These are phyloP conservation scores for Metschnikowia peoriensis DNA, from an alignment of 805 yeast species.

Conservation along the genomic window DNA sequence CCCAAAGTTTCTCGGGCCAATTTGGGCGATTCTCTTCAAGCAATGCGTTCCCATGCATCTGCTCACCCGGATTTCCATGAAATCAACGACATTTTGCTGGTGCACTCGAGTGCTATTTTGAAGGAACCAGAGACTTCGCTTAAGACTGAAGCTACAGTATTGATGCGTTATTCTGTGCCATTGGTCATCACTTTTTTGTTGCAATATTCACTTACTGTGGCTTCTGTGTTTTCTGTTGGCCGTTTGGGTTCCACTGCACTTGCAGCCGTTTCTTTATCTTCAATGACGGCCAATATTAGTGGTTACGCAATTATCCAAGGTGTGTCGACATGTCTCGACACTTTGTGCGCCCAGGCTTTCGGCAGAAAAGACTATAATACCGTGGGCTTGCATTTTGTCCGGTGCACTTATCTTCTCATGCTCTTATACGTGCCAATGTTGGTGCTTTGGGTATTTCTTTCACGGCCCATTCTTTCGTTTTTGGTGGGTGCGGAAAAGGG, in stretches of 20 bases:
- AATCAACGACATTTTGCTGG: constrained; percentile 23
- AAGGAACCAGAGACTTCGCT: constrained; percentile 44
- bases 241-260: constrained; percentile 67
- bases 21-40: constrained; percentile 14
- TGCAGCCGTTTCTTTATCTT: constrained; percentile 72
- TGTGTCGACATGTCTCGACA: constrained; percentile 74
- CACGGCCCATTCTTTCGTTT: constrained; percentile 45
- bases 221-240: constrained; percentile 76
- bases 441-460: constrained; percentile 57
- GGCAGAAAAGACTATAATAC: constrained; percentile 63
- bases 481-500: constrained; percentile 26
- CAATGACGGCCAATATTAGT: constrained; percentile 76
- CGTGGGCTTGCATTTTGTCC: constrained; percentile 67
- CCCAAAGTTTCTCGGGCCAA: constrained; percentile 18
- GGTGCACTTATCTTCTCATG: constrained; percentile 60
- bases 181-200: constrained; percentile 63
- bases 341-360: constrained; percentile 74
- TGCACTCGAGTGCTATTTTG: constrained; percentile 18
- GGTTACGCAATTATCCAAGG: constrained; percentile 78
- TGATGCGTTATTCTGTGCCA: constrained; percentile 50
- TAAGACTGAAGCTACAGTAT: constrained; percentile 36
- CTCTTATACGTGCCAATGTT: constrained; percentile 54
- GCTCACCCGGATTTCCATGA: constrained; percentile 6
- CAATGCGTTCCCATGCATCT: constrained; percentile 12
- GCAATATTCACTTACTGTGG: constrained; percentile 72